Evolutionary conservation across 257 asterid genomes (phyloP), one percentile per base, ranked within the genome.

Genomic region (Solanum lycopersicoides): DNA sequence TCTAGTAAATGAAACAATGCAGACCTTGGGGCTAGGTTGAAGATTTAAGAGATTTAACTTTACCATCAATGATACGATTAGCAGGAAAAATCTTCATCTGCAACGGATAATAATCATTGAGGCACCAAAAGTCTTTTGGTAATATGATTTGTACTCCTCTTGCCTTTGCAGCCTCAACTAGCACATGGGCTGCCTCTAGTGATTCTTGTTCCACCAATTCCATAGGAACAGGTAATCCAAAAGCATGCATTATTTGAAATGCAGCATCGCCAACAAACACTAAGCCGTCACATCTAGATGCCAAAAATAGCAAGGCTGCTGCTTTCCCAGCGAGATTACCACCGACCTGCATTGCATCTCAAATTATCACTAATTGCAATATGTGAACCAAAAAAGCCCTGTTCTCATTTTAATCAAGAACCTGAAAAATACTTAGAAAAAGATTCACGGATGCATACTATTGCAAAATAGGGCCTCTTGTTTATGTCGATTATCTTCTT

Each of bases 41-140:
- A 86, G 86, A 80, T 28, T 53, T 44, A 50, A 87, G 71, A 87
- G 41, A 79, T 47, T 65, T 45, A 85, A 88, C 74, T 87, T 88
- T 93, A 97, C 99, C 98, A 89, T 94, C 92, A 44, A 66, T 88
- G 72, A 91, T 89, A 87, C 92, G 92, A 89, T 87, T 35, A 82
- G 91, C 94, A 77, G 96, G 84, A 90, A 91, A 86, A 83, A 89
- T 68, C 87, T 92, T 90, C 91, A 92, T 87, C 89, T 91, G 87
- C 42, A 69, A 87, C 0, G 92, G 92, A 83, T 50, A 60, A 84
- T 87, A 84, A 86, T 90, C 80, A 66, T 91, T 89, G 42, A 85
- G 42, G 93, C 98, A 97, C 95, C 93, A 91, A 91, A 95, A 89
- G 90, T 95, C 99, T 91, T 89, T 92, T 63, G 98, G 99, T 84